A percentile compares a stretch with the other conserved stretches of the same genome.
Conservation (phyloP, 2,329 filamentous ascomycete species). For the Aspergillus texensis region DNA sequence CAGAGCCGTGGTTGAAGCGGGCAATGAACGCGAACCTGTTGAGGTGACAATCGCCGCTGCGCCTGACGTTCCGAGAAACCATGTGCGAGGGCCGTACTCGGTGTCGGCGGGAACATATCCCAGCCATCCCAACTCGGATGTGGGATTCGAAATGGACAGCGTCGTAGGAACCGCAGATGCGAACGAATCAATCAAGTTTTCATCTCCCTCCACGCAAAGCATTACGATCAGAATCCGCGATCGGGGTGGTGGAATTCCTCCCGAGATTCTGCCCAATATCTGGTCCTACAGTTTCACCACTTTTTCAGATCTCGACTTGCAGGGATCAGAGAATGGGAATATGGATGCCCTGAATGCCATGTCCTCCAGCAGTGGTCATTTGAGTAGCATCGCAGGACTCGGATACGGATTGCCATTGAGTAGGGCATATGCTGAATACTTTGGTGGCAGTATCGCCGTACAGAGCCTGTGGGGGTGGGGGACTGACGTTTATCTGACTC, state of each 20-base stretch:
- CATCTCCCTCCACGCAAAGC: slow-evolving; percentile 63
- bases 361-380: slow-evolving; percentile 69
- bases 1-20: slow-evolving; percentile 84
- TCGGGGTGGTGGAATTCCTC: slow-evolving; percentile 88
- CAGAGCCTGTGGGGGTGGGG: slow-evolving; percentile 96
- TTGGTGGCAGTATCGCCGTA: slow-evolving; percentile 92
- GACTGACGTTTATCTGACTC: slow-evolving; percentile 66
- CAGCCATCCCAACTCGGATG: slow-evolving; percentile 29
- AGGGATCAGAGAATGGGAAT: slow-evolving; percentile 52
- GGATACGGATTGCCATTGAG: slow-evolving; percentile 91
- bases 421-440: slow-evolving; percentile 95
- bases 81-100: slow-evolving; percentile 44
- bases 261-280: slow-evolving; percentile 80
- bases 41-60: slow-evolving; percentile 87
- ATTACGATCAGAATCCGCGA: slow-evolving; percentile 96
- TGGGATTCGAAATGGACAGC: slow-evolving; percentile 34
- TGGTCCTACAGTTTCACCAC: slow-evolving; percentile 99
- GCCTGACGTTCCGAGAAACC: slow-evolving; percentile 51
- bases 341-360: slow-evolving; percentile 76
- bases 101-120: slow-evolving; percentile 9
- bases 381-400: slow-evolving; percentile 85
- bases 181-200: slow-evolving; percentile 36
- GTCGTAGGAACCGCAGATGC: slow-evolving; percentile 32
- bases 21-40: slow-evolving; percentile 77
- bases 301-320: slow-evolving; percentile 70